Evolutionary conservation across 257 asterid species (phyloP), one percentile per base, ranked within the genome.

Genomic region (Nicotiana otophora): DNA sequence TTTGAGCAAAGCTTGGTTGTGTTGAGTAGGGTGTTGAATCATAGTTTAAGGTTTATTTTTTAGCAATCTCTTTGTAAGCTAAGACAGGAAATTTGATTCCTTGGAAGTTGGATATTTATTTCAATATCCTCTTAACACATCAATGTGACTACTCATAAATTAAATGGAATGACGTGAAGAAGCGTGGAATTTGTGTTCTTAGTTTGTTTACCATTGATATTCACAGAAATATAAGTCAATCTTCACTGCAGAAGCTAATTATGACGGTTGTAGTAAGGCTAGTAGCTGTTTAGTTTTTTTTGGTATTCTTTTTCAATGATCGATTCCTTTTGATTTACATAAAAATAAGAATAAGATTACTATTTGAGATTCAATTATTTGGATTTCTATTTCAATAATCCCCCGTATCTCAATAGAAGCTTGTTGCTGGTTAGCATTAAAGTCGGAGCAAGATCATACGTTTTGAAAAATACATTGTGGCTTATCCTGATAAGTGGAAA

Each of bases 71-170:
- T 64, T 30, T 75, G 80, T 51, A 75, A 51, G 16, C 80, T 51
- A 51, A 75, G 54, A 28, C 62, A 51, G 80, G 63, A 51, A 51
- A 48, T 42, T 8, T 75, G 80, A 75, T 75, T 75, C 80, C 80
- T 75, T 75, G 80, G 7, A 51, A 75, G 80, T 75, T 75, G 80
- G 80, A 75, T 75, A 75, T 75, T 75, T 75, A 75, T 75, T 75
- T 75, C 64, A 75, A 75, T 51, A 75, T 75, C 80, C 80, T 75
- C 46, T 51, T 75, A 28, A 75, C 63, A 75, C 63, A 75, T 75
- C 63, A 48, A 51, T 2, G 62, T 51, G 80, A 51, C 63, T 66
- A 17, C 74, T 74, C 80, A 15, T 51, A 57, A 48, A 51, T 74
- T 48, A 74, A 75, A 75, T 51, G 80, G 46, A 4, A 75, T 51